Evolutionary conservation across 495 filamentous ascomycete species (phyloP).

Genomic region (Daldinia caldariorum): DNA sequence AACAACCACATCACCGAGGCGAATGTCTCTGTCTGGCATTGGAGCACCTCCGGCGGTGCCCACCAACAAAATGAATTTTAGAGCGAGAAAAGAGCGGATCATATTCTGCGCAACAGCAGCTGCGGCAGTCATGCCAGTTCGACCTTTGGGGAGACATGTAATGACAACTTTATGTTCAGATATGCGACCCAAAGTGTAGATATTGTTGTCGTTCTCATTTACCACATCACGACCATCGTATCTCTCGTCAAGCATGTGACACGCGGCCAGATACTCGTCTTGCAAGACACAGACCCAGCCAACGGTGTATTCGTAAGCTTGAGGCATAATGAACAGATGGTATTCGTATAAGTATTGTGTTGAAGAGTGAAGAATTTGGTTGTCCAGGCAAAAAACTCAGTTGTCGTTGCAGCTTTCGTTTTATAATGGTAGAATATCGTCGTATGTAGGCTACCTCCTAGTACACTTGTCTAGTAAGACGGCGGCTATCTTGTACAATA

Average conservation of each 20-base stretch:
- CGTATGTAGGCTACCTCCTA: too few species aligned
- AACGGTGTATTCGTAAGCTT: not conserved
- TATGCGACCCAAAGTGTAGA: not conserved
- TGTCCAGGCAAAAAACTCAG: not conserved
- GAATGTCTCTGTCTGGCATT: not conserved
- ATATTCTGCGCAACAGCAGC: not conserved
- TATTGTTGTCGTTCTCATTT: not conserved
- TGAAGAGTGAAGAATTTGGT: too few species aligned
- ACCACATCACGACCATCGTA: not conserved
- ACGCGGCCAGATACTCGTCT: not conserved
- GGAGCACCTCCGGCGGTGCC: conserved; percentile 1
- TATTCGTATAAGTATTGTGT: not conserved
- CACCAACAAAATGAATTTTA: not conserved
- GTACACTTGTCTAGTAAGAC: too few species aligned
- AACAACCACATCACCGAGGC: conserved; percentile 21
- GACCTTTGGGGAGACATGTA: not conserved
- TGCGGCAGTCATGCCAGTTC: not conserved
- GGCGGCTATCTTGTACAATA: too few species aligned
- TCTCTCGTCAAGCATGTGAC: not conserved
- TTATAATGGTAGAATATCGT: too few species aligned
- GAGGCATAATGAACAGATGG: not conserved
- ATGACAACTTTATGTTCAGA: not conserved
- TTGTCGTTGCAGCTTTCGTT: too few species aligned
- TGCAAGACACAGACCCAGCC: not conserved
- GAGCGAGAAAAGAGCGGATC: not conserved